phyloP scores from a whole-genome alignment of 1,139 yeast genomes.

The Lipomyces yarrowii region DNA sequence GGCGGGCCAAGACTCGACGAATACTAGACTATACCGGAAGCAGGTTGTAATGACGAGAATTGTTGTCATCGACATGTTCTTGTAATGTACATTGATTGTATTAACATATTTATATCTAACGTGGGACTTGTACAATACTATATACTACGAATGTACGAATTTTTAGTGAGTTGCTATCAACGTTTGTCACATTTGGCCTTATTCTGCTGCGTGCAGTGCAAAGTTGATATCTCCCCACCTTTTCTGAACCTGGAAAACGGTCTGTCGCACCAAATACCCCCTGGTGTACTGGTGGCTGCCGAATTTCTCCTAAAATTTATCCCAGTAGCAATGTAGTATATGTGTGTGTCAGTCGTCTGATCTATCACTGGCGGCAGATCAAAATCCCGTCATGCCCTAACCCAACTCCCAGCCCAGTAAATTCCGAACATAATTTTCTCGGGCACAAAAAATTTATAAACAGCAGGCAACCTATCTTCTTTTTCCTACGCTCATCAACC shows the following conservation, averaged over 20 bases:
- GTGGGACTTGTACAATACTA: background rate
- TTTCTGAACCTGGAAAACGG: too few species aligned
- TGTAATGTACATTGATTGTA: background rate
- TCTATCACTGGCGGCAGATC: background rate
- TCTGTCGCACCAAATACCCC: too few species aligned
- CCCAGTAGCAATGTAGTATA: too few species aligned
- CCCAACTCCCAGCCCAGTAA: background rate
- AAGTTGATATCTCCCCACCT: too few species aligned
- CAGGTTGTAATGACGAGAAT: background rate
- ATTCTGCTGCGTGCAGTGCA: too few species aligned
- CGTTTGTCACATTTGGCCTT: too few species aligned
- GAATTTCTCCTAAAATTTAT: too few species aligned
- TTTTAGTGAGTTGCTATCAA: too few species aligned
- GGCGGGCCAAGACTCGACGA: constrained; percentile 2
- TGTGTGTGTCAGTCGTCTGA: too few species aligned
- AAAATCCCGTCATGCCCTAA: background rate
- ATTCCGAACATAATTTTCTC: background rate
- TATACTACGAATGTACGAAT: background rate
- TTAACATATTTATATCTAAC: background rate
- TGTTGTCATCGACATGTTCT: background rate
- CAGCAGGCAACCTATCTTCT: background rate
- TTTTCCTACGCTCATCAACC: background rate
- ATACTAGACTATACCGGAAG: background rate
- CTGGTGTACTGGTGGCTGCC: too few species aligned
- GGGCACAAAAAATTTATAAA: background rate